Evolutionary conservation across 1,284 basidiomycete genomes (phyloP).

Genomic region (Cutaneotrichosporon spelunceum): DNA sequence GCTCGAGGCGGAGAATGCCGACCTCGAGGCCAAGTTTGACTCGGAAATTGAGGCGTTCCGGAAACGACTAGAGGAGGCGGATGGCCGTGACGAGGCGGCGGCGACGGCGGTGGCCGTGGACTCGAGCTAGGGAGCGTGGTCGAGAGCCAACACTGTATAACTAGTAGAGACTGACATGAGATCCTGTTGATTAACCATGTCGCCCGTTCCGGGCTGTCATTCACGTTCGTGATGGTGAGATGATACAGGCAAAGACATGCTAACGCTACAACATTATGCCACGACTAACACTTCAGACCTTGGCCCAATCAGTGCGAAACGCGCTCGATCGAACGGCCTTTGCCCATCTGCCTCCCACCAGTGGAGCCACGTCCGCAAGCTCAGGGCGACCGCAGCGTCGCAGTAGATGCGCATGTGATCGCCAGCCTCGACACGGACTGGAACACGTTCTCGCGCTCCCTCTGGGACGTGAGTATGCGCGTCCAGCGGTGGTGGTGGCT

Average conservation of each 20-base stretch:
- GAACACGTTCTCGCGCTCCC: background rate
- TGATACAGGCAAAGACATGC: background rate
- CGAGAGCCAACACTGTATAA: conserved; percentile 3
- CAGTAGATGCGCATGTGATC: conserved; percentile 45
- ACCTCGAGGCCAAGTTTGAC: conserved; percentile 33
- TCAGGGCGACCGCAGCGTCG: conserved; percentile 32
- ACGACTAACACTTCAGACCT: conserved; percentile 41
- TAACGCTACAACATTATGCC: conserved; percentile 19
- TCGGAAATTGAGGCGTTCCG: conserved; percentile 27
- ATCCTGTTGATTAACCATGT: background rate
- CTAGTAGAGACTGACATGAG: conserved; percentile 4
- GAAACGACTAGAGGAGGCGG: conserved; percentile 17
- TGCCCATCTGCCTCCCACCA: conserved; percentile 14
- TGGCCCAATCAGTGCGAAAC: conserved; percentile 35
- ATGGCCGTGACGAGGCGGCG: conserved; percentile 1
- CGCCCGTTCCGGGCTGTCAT: too few relatives aligned
- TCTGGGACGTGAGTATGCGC: conserved; percentile 6
- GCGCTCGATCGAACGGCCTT: conserved; percentile 29
- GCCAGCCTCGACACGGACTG: conserved; percentile 32
- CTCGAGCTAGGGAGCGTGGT: background rate
- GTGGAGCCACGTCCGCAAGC: conserved; percentile 39
- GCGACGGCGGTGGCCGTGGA: background rate
- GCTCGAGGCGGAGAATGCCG: conserved; percentile 41
- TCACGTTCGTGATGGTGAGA: background rate
- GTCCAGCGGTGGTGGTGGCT: conserved; percentile 12